Evolutionary conservation across 352 stramenopile genomes (phyloP).

Genomic region (Phytophthora melonis): DNA sequence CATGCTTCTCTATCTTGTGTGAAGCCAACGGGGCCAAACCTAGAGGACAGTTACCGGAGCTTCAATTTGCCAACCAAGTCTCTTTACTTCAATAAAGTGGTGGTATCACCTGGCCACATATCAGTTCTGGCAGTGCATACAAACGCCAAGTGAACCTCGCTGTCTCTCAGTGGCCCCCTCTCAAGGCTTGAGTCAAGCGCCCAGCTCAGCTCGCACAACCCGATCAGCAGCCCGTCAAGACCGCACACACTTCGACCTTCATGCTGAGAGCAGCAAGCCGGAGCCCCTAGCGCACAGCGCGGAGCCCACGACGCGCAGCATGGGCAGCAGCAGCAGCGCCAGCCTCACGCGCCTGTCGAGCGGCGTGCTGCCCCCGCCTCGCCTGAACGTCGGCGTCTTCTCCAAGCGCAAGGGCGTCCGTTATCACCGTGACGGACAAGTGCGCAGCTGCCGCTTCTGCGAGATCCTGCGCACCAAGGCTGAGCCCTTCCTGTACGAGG

Average conservation of each 20-base stretch:
- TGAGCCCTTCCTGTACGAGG: slow-evolving; percentile 81
- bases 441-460: slow-evolving; percentile 82
- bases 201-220: slow-evolving; percentile 25
- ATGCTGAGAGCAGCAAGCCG: slow-evolving; percentile 30
- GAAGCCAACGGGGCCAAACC: neutral
- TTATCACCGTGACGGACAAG: slow-evolving; percentile 66
- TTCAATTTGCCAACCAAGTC: neutral
- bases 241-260: neutral
- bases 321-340: slow-evolving; percentile 23
- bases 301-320: slow-evolving; percentile 11
- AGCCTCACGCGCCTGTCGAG: slow-evolving; percentile 30
- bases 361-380: slow-evolving; percentile 30
- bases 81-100: neutral
- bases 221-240: slow-evolving; percentile 14
- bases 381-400: slow-evolving; percentile 54
- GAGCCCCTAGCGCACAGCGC: slow-evolving; percentile 5
- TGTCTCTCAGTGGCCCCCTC: slow-evolving; percentile 29
- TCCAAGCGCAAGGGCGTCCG: slow-evolving; percentile 77
- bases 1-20: too few species aligned
- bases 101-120: slow-evolving; percentile 10
- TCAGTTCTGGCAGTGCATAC: slow-evolving; percentile 11
- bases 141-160: slow-evolving; percentile 15
- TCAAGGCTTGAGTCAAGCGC: slow-evolving; percentile 30
- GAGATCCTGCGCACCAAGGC: slow-evolving; percentile 70
- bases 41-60: neutral